Evolutionary conservation across 2,329 filamentous ascomycete species (phyloP).

Genomic region (Cladophialophora immunda): DNA sequence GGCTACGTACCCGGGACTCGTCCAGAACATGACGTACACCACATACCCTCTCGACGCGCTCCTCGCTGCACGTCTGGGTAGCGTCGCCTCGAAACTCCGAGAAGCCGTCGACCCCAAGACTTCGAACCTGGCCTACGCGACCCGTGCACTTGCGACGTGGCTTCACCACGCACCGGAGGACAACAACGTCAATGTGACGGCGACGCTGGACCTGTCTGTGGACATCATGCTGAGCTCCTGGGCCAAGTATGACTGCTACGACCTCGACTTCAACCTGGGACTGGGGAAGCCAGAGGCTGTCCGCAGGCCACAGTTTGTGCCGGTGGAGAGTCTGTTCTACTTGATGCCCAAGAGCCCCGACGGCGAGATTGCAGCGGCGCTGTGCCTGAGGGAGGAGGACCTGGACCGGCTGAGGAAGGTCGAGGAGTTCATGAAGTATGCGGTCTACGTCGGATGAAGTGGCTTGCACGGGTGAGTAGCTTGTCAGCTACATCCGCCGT

Average conservation of each 20-base stretch:
- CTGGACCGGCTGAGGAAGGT: conserved; percentile 56
- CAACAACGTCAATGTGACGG: conserved; percentile 49
- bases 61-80: conserved; percentile 47
- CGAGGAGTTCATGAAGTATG: conserved; percentile 53
- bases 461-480: not conserved
- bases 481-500: too few species aligned
- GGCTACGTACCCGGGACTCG: conserved; percentile 57
- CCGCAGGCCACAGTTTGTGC: conserved; percentile 57
- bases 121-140: conserved; percentile 48
- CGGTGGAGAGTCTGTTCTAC: conserved; percentile 60
- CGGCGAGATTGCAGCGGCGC: conserved; percentile 55
- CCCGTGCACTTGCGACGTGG: conserved; percentile 54
- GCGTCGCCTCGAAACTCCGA: conserved; percentile 52
- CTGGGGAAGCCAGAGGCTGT: conserved; percentile 59
- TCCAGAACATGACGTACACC: conserved; percentile 59
- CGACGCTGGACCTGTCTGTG: conserved; percentile 47
- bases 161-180: conserved; percentile 46
- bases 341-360: conserved; percentile 56
- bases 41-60: conserved; percentile 42
- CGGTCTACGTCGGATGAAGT: conserved; percentile 37
- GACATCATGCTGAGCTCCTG: conserved; percentile 66
- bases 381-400: conserved; percentile 60
- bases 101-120: conserved; percentile 49
- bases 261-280: conserved; percentile 58
- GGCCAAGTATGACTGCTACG: conserved; percentile 57